Conservation (phyloP, 2,329 filamentous ascomycete genomes). For the Epicoccum sorghinum region DNA sequence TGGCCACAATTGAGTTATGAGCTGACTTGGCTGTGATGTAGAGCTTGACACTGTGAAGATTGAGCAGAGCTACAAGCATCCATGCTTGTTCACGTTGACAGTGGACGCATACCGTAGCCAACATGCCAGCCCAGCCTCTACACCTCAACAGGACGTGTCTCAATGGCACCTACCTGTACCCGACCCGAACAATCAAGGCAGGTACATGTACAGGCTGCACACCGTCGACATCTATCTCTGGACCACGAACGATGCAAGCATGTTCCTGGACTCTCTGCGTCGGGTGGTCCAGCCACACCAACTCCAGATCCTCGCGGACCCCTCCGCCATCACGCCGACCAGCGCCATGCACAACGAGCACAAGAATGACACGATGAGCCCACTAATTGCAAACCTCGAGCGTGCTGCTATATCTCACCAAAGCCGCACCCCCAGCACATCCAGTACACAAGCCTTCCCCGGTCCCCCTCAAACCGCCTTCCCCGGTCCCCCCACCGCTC, state of each 20-base stretch:
- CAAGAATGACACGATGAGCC: conserved; percentile 62
- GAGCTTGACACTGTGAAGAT: conserved; percentile 70
- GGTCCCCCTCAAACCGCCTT: conserved; percentile 45
- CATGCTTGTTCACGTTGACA: conserved; percentile 70
- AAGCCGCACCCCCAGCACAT: conserved; percentile 45
- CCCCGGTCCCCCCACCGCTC: conserved; percentile 43
- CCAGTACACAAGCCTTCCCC: conserved; percentile 47
- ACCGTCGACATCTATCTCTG: conserved; percentile 81
- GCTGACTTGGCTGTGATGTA: conserved; percentile 46
- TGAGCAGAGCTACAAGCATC: conserved; percentile 75
- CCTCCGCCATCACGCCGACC: conserved; percentile 46
- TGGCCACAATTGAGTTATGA: neutral
- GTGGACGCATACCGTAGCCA: conserved; percentile 56
- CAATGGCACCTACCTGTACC: conserved; percentile 78
- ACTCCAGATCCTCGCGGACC: conserved; percentile 40
- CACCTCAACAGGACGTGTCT: conserved; percentile 54
- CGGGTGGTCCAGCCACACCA: conserved; percentile 68
- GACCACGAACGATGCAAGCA: conserved; percentile 73
- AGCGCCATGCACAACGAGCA: conserved; percentile 49
- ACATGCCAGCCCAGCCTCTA: conserved; percentile 45
- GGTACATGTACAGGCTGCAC: conserved; percentile 79
- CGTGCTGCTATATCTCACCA: conserved; percentile 68
- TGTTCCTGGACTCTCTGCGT: conserved; percentile 72
- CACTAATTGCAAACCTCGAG: conserved; percentile 76
- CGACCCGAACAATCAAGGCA: conserved; percentile 74